A percentile compares a stretch with the other conserved stretches of the same genome.
phyloP scores from a whole-genome alignment of 31 red algal species.

The Porphyra umbilicalis region DNA sequence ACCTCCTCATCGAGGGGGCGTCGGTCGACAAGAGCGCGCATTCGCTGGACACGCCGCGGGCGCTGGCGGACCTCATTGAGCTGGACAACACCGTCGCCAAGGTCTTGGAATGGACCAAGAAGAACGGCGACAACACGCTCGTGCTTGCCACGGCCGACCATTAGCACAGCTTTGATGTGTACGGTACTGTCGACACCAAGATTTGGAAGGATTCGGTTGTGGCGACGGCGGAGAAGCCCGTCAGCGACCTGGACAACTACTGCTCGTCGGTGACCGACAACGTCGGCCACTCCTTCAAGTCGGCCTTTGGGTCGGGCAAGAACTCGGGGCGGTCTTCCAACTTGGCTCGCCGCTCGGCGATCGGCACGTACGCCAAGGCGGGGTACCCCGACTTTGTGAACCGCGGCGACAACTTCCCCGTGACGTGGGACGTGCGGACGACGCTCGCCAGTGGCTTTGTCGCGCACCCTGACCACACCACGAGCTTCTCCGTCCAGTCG shows the following conservation, averaged over 20 bases:
- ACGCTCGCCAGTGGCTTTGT: constrained; percentile 34
- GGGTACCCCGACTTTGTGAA: constrained; percentile 50
- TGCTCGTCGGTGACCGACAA: constrained; percentile 28
- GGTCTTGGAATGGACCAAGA: constrained; percentile 23
- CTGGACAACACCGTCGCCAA: constrained; percentile 46
- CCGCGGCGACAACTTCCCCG: constrained; percentile 40
- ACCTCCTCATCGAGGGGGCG: constrained; percentile 44
- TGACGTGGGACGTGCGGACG: constrained; percentile 56
- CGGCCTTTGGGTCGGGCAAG: background rate
- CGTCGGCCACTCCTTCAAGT: constrained; percentile 6
- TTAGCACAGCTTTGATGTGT: constrained; percentile 51
- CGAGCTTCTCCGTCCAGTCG: constrained; percentile 28
- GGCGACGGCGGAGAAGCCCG: constrained; percentile 13
- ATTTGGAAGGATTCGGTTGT: constrained; percentile 31
- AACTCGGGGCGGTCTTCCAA: constrained; percentile 9
- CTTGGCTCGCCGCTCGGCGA: constrained; percentile 15
- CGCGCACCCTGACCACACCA: constrained; percentile 48
- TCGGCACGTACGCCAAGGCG: constrained; percentile 31
- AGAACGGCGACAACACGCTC: constrained; percentile 44
- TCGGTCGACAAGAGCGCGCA: constrained; percentile 59
- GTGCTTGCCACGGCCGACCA: constrained; percentile 52
- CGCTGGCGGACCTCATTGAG: constrained; percentile 42
- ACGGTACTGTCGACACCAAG: constrained; percentile 41
- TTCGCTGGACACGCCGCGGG: constrained; percentile 36
- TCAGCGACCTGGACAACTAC: constrained; percentile 24